Evolutionary conservation across 345 rosid species (phyloP).

Genomic region (Aethionema arabicum): DNA sequence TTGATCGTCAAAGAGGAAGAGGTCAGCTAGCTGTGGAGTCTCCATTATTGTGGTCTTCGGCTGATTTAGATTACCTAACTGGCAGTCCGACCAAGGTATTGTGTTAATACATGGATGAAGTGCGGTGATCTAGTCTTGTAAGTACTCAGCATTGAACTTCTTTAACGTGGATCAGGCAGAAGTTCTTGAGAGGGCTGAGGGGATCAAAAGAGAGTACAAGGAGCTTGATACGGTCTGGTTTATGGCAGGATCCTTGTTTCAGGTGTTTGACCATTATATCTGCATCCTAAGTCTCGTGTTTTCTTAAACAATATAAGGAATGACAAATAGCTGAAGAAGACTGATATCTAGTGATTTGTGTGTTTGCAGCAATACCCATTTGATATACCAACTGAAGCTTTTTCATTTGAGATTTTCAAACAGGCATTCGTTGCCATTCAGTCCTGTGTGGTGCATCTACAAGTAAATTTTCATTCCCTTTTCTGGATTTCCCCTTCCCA

Average conservation of each 20-base stretch:
- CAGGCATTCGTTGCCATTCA: constrained; percentile 97
- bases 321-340: not conserved
- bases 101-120: constrained; percentile 8
- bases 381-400: constrained; percentile 97
- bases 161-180: constrained; percentile 56
- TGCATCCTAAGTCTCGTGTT: not conserved
- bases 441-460: constrained; percentile 97
- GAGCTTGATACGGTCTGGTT: constrained; percentile 99
- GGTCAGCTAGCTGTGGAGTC: constrained; percentile 95
- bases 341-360: constrained; percentile 26
- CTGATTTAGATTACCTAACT: constrained; percentile 79
- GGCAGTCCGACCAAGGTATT: constrained; percentile 95
- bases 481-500: constrained; percentile 1
- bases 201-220: constrained; percentile 85
- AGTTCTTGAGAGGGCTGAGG: constrained; percentile 83
- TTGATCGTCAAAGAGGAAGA: constrained; percentile 96
- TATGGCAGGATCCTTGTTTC: constrained; percentile 99
- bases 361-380: constrained; percentile 91
- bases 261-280: constrained; percentile 45
- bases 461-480: constrained; percentile 46
- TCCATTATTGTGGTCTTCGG: constrained; percentile 88
- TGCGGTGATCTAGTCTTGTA: constrained; percentile 17
- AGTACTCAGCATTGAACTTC: constrained; percentile 22
- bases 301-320: constrained; percentile 3
- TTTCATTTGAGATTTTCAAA: constrained; percentile 86